Evolutionary conservation across 2,329 filamentous ascomycete species (phyloP).

Genomic region (Venturia asperata): DNA sequence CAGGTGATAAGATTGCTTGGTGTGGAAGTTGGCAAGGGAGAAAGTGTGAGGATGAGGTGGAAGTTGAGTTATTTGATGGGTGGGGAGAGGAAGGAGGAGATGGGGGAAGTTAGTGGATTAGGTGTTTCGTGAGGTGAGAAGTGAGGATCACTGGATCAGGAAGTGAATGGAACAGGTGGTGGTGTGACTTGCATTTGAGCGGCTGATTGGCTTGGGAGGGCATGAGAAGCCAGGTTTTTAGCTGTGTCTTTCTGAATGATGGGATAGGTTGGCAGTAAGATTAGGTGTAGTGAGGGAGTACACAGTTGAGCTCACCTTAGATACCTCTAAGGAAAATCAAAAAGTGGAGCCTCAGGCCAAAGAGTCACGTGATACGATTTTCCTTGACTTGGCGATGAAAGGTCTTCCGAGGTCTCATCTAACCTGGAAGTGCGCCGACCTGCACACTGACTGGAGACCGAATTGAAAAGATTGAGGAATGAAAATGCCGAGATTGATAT

Average conservation of each 20-base stretch:
- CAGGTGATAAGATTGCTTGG: conserved; percentile 75
- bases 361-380: too few species aligned
- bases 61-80: conserved; percentile 72
- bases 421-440: too few species aligned
- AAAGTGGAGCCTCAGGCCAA: too few species aligned
- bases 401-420: too few species aligned
- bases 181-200: conserved; percentile 9
- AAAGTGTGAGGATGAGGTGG: conserved; percentile 83
- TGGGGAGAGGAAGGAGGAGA: conserved; percentile 61
- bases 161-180: not conserved
- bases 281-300: too few species aligned
- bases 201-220: not conserved
- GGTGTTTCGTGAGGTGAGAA: conserved; percentile 4
- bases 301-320: too few species aligned
- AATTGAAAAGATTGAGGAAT: too few species aligned
- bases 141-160: not conserved
- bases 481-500: too few species aligned
- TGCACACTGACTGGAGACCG: too few species aligned
- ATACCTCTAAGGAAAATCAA: too few species aligned
- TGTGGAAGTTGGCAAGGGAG: conserved; percentile 64
- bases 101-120: conserved; percentile 75
- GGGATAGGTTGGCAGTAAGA: too few species aligned
- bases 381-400: too few species aligned
- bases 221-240: not conserved
- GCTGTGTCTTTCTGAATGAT: not conserved